A percentile compares a stretch with the other conserved stretches of the same genome.
These are phyloP conservation scores for Fusarium circinatum DNA, from an alignment of 2,329 filamentous ascomycete genomes.

Conservation along the genomic window DNA sequence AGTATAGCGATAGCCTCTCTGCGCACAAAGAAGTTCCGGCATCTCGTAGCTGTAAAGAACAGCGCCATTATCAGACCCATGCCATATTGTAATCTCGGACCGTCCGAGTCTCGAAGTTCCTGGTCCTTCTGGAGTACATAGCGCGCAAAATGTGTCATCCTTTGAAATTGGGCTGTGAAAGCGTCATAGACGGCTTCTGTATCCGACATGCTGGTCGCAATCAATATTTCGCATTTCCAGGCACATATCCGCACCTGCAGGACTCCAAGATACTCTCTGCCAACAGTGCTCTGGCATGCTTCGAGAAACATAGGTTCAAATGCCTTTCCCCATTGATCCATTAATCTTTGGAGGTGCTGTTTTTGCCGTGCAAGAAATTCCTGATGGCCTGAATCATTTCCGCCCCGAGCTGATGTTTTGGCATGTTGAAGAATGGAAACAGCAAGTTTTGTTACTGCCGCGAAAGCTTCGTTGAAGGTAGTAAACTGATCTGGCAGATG, in stretches of 20 bases:
- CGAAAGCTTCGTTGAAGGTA: background rate
- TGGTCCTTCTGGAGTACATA: background rate
- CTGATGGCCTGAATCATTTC: accelerated
- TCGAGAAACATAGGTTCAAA: background rate
- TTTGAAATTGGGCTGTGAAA: background rate
- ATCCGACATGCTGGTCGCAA: background rate
- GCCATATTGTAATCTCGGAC: background rate
- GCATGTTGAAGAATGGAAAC: background rate
- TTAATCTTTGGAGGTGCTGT: accelerated
- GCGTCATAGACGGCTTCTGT: background rate
- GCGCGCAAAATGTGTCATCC: background rate
- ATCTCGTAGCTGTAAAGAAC: background rate
- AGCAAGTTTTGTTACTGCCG: background rate
- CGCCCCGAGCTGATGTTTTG: accelerated
- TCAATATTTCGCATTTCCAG: background rate
- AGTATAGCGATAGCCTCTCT: background rate
- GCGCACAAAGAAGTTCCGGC: background rate
- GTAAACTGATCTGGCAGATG: background rate
- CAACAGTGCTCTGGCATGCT: background rate
- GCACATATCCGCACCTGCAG: background rate
- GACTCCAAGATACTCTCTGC: background rate
- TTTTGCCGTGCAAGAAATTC: background rate
- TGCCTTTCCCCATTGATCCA: background rate
- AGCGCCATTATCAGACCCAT: background rate
- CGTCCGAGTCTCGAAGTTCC: background rate